phyloP scores from a whole-genome alignment of 352 stramenopile genomes.

The Globisporangium paroecandrum region DNA sequence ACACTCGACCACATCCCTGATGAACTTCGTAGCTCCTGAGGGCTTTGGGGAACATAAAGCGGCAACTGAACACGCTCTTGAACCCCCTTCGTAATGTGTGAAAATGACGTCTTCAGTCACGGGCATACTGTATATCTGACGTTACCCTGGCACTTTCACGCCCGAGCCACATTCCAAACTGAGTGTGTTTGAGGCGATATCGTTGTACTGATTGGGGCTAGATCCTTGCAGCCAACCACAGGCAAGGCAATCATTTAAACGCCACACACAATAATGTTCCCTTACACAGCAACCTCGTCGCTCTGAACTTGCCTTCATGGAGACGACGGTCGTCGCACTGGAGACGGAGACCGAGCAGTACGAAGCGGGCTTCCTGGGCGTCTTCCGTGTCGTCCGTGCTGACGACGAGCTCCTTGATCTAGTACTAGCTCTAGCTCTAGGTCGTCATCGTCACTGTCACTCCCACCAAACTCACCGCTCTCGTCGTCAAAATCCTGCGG shows the following conservation, averaged over 20 bases:
- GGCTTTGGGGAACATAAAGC: background rate
- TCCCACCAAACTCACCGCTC: conserved; percentile 16
- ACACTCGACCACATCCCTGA: background rate
- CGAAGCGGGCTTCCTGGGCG: conserved; percentile 6
- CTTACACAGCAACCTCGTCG: conserved; percentile 18
- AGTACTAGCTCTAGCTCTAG: conserved; percentile 9
- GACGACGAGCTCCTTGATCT: background rate
- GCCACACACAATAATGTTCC: background rate
- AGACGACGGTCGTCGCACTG: background rate
- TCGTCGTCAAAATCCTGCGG: conserved; percentile 11
- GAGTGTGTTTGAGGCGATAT: background rate
- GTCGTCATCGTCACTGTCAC: background rate
- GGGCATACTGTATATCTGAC: background rate
- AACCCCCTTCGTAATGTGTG: background rate
- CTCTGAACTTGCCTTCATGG: conserved; percentile 19
- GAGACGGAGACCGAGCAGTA: background rate
- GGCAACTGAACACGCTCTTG: background rate
- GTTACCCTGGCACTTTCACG: background rate
- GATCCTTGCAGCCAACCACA: background rate
- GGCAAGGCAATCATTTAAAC: background rate
- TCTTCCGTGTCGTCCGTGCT: conserved; percentile 6
- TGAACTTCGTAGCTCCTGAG: background rate
- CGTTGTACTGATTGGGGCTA: background rate
- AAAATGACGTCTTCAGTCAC: background rate
- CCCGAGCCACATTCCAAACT: background rate